Percentiles rank a stretch among this genome's conserved stretches.
Evolutionary conservation across 2,329 filamentous ascomycete genomes (phyloP).

Genomic region (Aspergillus neoniger): DNA sequence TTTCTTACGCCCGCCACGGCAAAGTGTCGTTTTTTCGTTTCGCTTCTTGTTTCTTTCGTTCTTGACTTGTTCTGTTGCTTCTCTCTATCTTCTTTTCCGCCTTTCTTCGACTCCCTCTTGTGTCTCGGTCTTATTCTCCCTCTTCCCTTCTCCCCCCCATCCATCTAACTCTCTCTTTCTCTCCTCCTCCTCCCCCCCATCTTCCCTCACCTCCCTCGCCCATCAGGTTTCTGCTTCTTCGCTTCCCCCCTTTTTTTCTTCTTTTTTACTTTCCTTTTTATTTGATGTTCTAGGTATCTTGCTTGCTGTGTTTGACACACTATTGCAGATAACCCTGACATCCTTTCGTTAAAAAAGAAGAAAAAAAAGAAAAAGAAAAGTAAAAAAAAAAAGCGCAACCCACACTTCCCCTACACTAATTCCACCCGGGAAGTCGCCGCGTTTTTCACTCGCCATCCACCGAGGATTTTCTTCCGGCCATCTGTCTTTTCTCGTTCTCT

Average conservation of each 20-base stretch:
- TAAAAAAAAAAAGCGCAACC: constrained; percentile 18
- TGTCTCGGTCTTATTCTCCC: constrained; percentile 2
- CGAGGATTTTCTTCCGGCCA: constrained; percentile 20
- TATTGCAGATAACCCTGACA: constrained; percentile 40
- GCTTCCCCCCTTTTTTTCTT: constrained; percentile 23
- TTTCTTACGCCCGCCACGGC: constrained; percentile 16
- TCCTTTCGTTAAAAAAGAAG: constrained; percentile 36
- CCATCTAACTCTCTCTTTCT: constrained; percentile 1
- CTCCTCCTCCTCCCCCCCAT: constrained; percentile 13
- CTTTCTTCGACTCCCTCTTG: not conserved
- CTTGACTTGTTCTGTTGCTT: not conserved
- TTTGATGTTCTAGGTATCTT: constrained; percentile 31
- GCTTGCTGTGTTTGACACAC: constrained; percentile 51
- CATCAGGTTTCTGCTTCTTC: constrained; percentile 18
- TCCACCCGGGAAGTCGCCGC: constrained; percentile 17
- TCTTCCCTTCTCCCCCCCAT: constrained; percentile 14
- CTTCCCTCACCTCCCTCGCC: constrained; percentile 16
- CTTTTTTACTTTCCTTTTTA: constrained; percentile 24
- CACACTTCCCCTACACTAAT: constrained; percentile 21
- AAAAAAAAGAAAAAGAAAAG: constrained; percentile 11
- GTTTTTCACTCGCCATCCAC: constrained; percentile 13
- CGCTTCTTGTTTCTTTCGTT: constrained; percentile 16
- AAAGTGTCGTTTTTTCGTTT: constrained; percentile 23
- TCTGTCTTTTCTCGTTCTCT: constrained; percentile 21
- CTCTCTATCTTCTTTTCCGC: constrained; percentile 10